Conservation (phyloP, 352 stramenopile genomes). For the Stramenopiles sp. region DNA sequence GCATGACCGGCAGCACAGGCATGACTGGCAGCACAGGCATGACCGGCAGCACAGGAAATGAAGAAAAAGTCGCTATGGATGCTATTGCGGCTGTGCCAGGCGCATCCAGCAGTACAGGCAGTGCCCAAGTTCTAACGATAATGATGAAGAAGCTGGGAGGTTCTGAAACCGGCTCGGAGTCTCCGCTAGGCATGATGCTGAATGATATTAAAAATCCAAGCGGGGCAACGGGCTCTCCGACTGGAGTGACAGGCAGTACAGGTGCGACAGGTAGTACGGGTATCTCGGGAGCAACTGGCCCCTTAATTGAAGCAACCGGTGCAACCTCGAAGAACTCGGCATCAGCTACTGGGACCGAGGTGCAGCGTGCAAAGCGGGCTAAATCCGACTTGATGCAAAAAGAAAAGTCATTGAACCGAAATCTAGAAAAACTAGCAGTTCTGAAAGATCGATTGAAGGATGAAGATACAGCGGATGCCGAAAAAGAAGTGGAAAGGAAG, state of each 20-base stretch:
- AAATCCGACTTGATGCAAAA: neutral
- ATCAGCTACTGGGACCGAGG: neutral
- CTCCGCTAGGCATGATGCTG: neutral
- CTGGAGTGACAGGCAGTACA: neutral
- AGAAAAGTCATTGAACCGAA: neutral
- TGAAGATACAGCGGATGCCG: neutral
- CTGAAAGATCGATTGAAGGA: neutral
- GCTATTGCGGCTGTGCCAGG: conserved; percentile 1
- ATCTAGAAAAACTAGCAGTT: neutral
- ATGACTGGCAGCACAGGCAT: neutral
- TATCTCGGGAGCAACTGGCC: too few relatives aligned
- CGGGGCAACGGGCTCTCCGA: neutral
- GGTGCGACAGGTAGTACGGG: neutral
- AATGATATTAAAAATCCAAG: conserved; percentile 7
- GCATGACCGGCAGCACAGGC: neutral
- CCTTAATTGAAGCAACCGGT: too few relatives aligned
- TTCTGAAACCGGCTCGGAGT: neutral
- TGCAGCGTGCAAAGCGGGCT: neutral
- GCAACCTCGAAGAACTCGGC: too few relatives aligned
- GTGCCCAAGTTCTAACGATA: conserved; percentile 2
- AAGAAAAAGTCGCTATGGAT: neutral
- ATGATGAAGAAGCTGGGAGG: neutral
- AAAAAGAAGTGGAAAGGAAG: neutral
- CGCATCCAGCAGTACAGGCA: neutral
- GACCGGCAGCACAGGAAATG: neutral